A percentile compares a stretch with the other conserved stretches of the same genome.
These are phyloP conservation scores for Trichocladium uniseriatum DNA, from an alignment of 495 filamentous ascomycete genomes.

Conservation along the genomic window DNA sequence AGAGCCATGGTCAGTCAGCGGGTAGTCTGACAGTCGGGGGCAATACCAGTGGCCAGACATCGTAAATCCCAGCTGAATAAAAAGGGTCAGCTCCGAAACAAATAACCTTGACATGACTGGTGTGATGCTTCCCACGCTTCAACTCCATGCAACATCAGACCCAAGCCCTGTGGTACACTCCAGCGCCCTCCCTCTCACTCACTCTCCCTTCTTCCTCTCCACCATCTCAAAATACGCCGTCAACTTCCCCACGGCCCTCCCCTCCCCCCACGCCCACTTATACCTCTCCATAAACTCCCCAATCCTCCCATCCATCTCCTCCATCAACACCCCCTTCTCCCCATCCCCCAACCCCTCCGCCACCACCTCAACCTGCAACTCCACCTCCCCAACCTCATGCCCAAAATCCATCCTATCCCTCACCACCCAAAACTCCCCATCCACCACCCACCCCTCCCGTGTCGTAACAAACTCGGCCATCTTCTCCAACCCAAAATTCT, in stretches of 20 bases:
- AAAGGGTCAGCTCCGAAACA: no score
- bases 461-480: constrained; percentile 25
- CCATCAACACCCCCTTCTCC: constrained; percentile 19
- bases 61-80: no score
- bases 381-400: constrained; percentile 33
- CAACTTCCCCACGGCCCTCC: constrained; percentile 31
- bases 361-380: constrained; percentile 19
- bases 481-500: constrained; percentile 19
- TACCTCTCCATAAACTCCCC: constrained; percentile 30
- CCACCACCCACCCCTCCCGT: constrained; percentile 25
- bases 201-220: background rate
- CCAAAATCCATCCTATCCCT: constrained; percentile 30
- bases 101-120: no score
- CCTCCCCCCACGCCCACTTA: constrained; percentile 28
- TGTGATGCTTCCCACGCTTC: no score
- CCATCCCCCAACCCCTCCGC: constrained; percentile 8
- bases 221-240: constrained; percentile 30
- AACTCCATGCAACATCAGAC: background rate
- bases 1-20: no score
- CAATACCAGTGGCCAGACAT: no score
- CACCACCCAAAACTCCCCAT: constrained; percentile 27
- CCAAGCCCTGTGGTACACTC: no score
- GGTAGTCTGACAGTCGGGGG: no score
- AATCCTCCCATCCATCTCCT: constrained; percentile 27
- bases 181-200: no score